Evolutionary conservation across 1,284 basidiomycete species (phyloP).

Genomic region (Coniferiporia weirii): DNA sequence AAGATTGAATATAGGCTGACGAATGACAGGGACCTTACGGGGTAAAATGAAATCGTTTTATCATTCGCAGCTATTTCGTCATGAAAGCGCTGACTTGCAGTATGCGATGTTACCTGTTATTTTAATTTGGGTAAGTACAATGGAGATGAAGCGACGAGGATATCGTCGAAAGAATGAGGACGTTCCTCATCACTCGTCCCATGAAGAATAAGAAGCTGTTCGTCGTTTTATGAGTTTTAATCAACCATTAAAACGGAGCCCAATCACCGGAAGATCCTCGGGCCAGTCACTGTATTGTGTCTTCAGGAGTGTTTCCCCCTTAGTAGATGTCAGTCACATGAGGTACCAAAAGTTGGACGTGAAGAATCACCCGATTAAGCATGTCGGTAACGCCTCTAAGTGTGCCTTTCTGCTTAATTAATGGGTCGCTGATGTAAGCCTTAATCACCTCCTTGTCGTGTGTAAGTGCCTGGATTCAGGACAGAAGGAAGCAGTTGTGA

Average conservation of each 20-base stretch:
- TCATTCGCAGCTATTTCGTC: conserved; percentile 53
- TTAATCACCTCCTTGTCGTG: conserved; percentile 57
- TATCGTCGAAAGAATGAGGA: neutral
- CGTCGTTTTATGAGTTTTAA: conserved; percentile 1
- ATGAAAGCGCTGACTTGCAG: conserved; percentile 57
- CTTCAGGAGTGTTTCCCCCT: conserved; percentile 60
- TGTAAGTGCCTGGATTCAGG: conserved; percentile 48
- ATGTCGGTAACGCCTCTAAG: conserved; percentile 61
- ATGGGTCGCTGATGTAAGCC: conserved; percentile 59
- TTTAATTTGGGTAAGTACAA: neutral
- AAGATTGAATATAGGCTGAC: neutral
- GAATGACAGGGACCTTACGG: conserved; percentile 36
- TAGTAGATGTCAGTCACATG: neutral
- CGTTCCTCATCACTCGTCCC: conserved; percentile 68
- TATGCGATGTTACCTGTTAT: conserved; percentile 51
- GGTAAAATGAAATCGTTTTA: conserved; percentile 58
- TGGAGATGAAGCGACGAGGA: neutral
- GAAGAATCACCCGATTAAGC: conserved; percentile 31
- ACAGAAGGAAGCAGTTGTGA: neutral
- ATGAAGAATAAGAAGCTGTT: conserved; percentile 64
- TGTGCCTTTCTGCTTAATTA: conserved; percentile 58
- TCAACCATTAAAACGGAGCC: neutral
- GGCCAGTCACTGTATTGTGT: conserved; percentile 65
- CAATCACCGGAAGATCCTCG: conserved; percentile 54
- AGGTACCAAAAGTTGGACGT: neutral